Evolutionary conservation across 2,329 filamentous ascomycete genomes (phyloP), one percentile per base, ranked within the genome.

Genomic region (Sporothrix pallida): DNA sequence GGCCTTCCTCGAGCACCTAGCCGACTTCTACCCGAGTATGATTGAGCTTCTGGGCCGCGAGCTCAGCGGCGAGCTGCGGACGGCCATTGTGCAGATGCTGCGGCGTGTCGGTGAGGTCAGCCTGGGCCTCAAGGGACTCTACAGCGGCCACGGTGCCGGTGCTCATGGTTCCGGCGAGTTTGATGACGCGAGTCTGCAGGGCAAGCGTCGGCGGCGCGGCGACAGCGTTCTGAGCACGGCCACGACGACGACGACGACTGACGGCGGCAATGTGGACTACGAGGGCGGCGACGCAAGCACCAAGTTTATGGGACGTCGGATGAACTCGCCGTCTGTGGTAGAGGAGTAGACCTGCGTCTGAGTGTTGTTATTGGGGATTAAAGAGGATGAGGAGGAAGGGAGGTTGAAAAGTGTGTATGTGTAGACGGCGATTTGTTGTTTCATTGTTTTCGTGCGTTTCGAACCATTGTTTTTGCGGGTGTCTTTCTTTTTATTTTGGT

Each of bases 41-140:
- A 90, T 98, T 0, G 94, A 97, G 71, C 84, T 99, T 17, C 85
- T 99, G 72, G 89, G 88, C 75, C 93, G 93, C 75, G 95, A 98
- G 77, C 87, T 98, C 77, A 93, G 90, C 12, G 81, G 87, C 1
- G 96, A 99, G 76, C 86, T 98, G 46, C 89, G 97, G 75, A 83
- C 89, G 10, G 92, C 93, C 0, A 86, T 99, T 58, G 90, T 97
- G 75, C 87, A 89, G 0, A 87, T 98, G 31, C 86, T 98, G 75
- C 87, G 91, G 77, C 87, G 95, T 52, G 91, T 98, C 1, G 97
- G 96, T 70, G 95, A 98, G 83, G 89, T 92, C 2, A 87, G 85
- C 20, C 80, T 92, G 0, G 89, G 88, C 2, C 88, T 90, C 70
- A 83, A 86, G 75, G 84, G 84, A 2, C 84, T 89, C 23, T 67